These are phyloP conservation scores for Theobroma cacao DNA, from an alignment of 345 rosid species.

Conservation along the genomic window DNA sequence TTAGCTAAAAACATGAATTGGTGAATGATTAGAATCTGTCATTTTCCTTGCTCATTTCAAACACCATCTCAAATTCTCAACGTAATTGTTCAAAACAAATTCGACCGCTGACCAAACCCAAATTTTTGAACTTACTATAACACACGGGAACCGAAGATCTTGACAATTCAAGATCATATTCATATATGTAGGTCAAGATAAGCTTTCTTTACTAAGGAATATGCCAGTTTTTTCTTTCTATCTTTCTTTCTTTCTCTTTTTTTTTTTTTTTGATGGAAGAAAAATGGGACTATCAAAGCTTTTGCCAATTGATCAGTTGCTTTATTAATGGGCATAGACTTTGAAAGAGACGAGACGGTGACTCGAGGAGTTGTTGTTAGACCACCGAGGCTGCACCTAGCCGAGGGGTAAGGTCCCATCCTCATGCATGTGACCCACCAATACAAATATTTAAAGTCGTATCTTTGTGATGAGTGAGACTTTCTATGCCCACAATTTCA, in stretches of 20 bases:
- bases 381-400: slow-evolving; percentile 8
- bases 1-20: background rate
- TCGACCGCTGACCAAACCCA: background rate
- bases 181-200: background rate
- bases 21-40: background rate
- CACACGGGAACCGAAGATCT: background rate
- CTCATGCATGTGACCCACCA: slow-evolving; percentile 12
- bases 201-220: background rate
- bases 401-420: background rate
- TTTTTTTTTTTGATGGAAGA: background rate
- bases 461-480: slow-evolving; percentile 4
- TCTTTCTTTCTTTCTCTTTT: background rate
- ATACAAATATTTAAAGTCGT: slow-evolving; percentile 2
- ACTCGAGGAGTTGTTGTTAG: slow-evolving; percentile 6
- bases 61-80: background rate
- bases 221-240: background rate
- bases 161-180: background rate
- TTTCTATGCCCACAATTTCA: slow-evolving; percentile 4
- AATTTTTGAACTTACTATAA: background rate
- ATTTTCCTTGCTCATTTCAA: background rate
- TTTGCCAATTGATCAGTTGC: background rate
- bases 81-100: background rate
- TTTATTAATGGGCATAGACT: slow-evolving; percentile 2
- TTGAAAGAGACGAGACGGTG: slow-evolving; percentile 18
- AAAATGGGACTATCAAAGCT: background rate